Evolutionary conservation across 306 rosid species (phyloP), one percentile per base, ranked within the genome.

Genomic region (Malus sylvestris): DNA sequence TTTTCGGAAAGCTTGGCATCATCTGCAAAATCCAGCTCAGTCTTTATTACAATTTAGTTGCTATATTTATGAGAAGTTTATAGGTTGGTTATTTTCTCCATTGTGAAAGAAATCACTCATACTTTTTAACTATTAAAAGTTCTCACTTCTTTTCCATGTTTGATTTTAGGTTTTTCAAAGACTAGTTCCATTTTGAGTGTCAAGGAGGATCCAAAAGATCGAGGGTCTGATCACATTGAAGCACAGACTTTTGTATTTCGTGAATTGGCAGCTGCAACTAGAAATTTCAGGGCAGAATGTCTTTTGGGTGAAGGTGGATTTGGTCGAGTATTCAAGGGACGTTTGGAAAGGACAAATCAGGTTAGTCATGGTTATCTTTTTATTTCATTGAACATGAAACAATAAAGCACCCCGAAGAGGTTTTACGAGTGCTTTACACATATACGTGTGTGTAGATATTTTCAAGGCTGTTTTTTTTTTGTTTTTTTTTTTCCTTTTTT

Each of bases 291-390:
- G 81, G 81, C 90, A 15, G 97, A 92, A 53, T 90, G 96, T 75
- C 95, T 89, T 67, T 60, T 95, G 86, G 97, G 98, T 1, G 96
- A 90, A 81, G 98, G 98, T 33, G 97, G 97, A 67, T 95, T 95
- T 74, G 98, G 98, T 67, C 86, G 91, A 82, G 97, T 90, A 44
- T 95, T 89, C 76, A 92, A 89, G 82, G 98, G 98, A 70, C 93
- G 76, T 81, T 83, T 95, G 80, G 93, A 92, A 80, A 78, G 83
- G 76, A 84, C 85, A 45, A 85, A 88, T 78, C 95, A 89, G 95
- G 98, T 94, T 42, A 73, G 85, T 77, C 44, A 66, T 76, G 68
- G 58, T 77, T 63, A 45, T 71, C 30, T 70, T 49, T 9, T 16
- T 25, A 13, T 52, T 49, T 57, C n/a, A 52, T 12, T 35, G 35